A percentile compares a stretch with the other conserved stretches of the same genome.
phyloP scores from a whole-genome alignment of 768 basidiomycete genomes.

The Cantharellus cinnabarinus region DNA sequence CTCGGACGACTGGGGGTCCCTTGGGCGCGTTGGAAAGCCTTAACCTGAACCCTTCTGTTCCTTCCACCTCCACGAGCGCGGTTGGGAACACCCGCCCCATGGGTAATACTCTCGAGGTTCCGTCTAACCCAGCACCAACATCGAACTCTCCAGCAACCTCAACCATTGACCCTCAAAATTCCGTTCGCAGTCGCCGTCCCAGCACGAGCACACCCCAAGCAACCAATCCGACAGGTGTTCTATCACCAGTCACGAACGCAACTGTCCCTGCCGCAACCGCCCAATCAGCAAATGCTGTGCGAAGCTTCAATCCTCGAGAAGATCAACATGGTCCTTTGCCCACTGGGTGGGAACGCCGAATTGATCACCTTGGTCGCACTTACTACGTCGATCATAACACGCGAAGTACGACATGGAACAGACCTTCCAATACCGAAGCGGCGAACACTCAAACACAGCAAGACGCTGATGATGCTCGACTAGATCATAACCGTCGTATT shows the following conservation, averaged over 20 bases:
- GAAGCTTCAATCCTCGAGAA: slow-evolving; percentile 85
- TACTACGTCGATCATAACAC: slow-evolving; percentile 99
- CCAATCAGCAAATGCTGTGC: slow-evolving; percentile 20
- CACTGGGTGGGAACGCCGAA: slow-evolving; percentile 86
- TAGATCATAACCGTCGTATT: slow-evolving; percentile 67
- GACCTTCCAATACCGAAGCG: slow-evolving; percentile 50
- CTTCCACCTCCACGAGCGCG: slow-evolving; percentile 27
- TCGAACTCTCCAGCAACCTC: background rate
- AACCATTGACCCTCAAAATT: background rate
- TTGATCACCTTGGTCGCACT: slow-evolving; percentile 85
- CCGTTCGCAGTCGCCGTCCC: background rate
- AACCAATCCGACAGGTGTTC: slow-evolving; percentile 19
- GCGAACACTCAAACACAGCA: slow-evolving; percentile 36
- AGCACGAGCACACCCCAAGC: background rate
- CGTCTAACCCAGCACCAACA: background rate
- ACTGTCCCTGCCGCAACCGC: slow-evolving; percentile 5
- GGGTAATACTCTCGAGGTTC: slow-evolving; percentile 10
- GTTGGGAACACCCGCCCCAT: slow-evolving; percentile 15
- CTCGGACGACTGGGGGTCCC: slow-evolving; percentile 33
- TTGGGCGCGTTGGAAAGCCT: slow-evolving; percentile 8
- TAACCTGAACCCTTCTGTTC: slow-evolving; percentile 18
- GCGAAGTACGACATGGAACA: slow-evolving; percentile 92
- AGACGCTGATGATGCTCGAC: slow-evolving; percentile 69
- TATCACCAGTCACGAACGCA: slow-evolving; percentile 43
- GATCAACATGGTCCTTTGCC: slow-evolving; percentile 89